Conservation (phyloP, 768 basidiomycete species). For the Daedalea quercina region DNA sequence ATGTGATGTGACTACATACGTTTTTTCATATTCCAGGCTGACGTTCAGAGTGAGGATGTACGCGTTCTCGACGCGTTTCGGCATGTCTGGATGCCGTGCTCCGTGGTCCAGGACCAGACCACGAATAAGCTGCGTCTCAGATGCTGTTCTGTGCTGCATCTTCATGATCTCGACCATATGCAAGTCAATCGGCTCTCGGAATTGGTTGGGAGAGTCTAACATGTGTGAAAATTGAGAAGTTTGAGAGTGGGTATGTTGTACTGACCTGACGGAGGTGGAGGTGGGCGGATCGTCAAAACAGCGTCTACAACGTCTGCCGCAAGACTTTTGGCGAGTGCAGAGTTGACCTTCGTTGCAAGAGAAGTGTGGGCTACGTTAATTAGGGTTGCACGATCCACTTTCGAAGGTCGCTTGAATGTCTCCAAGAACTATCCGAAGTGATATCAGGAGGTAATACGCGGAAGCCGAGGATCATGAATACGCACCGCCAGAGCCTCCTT, state of each 20-base stretch:
- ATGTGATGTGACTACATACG: constrained; percentile 49
- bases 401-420: constrained; percentile 70
- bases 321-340: constrained; percentile 76
- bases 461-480: constrained; percentile 14
- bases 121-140: constrained; percentile 92
- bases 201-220: constrained; percentile 56
- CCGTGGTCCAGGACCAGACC: constrained; percentile 98
- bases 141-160: constrained; percentile 98
- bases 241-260: constrained; percentile 9
- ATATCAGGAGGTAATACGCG: constrained; percentile 6
- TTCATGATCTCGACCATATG: constrained; percentile 99
- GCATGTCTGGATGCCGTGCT: constrained; percentile 98
- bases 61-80: constrained; percentile 95
- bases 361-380: constrained; percentile 95
- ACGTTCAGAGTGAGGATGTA: constrained; percentile 95
- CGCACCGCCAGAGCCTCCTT: constrained; percentile 85
- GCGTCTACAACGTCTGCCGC: constrained; percentile 94
- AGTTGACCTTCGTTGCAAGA: constrained; percentile 87
- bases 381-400: constrained; percentile 83
- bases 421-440: constrained; percentile 77
- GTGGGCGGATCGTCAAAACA: constrained; percentile 79
- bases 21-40: constrained; percentile 98
- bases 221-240: constrained; percentile 16
- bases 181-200: constrained; percentile 88
- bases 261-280: constrained; percentile 53